Conservation (phyloP, 345 rosid genomes). For the Kernera saxatilis region DNA sequence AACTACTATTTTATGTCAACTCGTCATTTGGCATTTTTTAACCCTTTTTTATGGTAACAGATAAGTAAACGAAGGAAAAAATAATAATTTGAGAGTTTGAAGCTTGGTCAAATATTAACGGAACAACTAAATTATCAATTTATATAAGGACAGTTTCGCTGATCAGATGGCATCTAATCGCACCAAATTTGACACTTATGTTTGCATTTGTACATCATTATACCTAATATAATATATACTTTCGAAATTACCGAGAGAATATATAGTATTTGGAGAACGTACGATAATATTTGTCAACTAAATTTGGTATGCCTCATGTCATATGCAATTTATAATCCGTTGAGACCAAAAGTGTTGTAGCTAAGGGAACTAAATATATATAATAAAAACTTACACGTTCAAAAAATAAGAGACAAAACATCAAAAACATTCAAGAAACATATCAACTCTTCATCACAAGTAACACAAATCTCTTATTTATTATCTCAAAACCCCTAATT, state of each 20-base stretch:
- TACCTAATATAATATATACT: neutral
- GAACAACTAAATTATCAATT: too few species aligned
- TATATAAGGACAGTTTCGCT: neutral
- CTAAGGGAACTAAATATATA: neutral
- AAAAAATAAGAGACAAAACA: neutral
- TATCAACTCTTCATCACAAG: neutral
- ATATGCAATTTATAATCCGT: neutral
- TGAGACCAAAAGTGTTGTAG: neutral
- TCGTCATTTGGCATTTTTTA: neutral
- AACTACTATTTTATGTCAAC: neutral
- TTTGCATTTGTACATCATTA: neutral
- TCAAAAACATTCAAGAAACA: constrained; percentile 8
- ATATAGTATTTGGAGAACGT: neutral
- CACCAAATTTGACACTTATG: neutral
- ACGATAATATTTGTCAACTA: neutral
- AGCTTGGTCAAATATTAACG: neutral
- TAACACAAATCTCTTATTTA: neutral
- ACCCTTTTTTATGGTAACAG: neutral
- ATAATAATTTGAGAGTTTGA: neutral
- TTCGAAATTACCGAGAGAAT: neutral
- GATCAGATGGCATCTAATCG: neutral
- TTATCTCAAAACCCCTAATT: constrained; percentile 12
- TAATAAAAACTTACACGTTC: neutral
- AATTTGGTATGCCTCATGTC: neutral
- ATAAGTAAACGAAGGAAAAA: neutral